Base-by-base conservation (phyloP, 2,329 filamentous ascomycete genomes). In the Aspergillus sp. region DNA sequence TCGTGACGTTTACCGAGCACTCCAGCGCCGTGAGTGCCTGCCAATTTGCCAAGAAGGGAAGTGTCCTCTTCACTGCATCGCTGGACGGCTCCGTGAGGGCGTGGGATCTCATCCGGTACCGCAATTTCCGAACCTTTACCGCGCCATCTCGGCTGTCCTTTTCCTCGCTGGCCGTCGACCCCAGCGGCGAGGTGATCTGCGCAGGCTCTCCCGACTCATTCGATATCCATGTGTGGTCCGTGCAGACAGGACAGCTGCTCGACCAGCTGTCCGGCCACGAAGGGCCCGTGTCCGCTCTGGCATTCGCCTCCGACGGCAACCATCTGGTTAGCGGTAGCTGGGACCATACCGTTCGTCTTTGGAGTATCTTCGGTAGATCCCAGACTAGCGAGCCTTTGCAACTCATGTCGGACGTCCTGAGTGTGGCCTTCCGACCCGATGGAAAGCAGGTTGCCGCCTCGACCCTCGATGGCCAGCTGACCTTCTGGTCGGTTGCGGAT, bases 1-100 rank as follows among this genome's bases (percentile, higher is more conserved):
- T 98, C 39, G 94, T 98, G 31, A 99, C 95, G 0, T 99, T 99
- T 69, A 97, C 94, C 0, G 96, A 99, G 75, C 95, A 99, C 75
- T 93, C 91, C 1, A 94, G 92, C 65, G 93, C 92, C 56, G 92
- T 99, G 2, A 98, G 94, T 11, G 78, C 92, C 1, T 97, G 93
- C 75, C 90, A 97, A 68, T 98, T 98, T 76, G 90, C 95, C 0
- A 96, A 95, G 78, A 90, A 92, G 73, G 95, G 95, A 63, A 98
- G 94, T 69, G 93, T 99, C 1, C 82, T 99, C 4, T 99, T 98
- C 76, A 99, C 95, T 20, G 89, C 94, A 14, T 97, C 93, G 72
- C 80, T 99, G 49, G 95, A 99, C 74, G 95, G 95, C 10, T 98
- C 94, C 2, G 85, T 99, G 61, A 84, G 95, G 75, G 95, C 95